phyloP scores from a whole-genome alignment of 2,329 filamentous ascomycete genomes.

The Diaporthe longicolla region DNA sequence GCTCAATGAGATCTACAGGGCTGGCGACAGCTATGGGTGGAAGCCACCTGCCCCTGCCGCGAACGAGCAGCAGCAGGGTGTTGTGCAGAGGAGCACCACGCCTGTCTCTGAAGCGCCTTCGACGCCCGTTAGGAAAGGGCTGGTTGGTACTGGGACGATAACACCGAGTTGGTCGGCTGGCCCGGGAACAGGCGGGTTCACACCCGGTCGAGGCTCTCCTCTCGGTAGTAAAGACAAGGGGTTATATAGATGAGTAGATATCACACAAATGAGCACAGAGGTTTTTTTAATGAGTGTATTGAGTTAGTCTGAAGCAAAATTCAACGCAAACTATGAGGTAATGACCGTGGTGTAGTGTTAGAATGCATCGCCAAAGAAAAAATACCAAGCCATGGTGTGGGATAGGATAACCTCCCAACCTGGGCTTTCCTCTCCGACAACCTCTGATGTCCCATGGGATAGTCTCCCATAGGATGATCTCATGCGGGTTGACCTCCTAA shows the following conservation, averaged over 20 bases:
- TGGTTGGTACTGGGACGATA: slow-evolving; percentile 22
- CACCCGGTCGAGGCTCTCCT: slow-evolving; percentile 33
- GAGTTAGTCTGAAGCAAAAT: neutral
- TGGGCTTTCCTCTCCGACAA: neutral
- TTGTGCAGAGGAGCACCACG: slow-evolving; percentile 21
- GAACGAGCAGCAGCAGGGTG: slow-evolving; percentile 1
- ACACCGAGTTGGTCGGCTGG: slow-evolving; percentile 37
- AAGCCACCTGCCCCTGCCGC: slow-evolving; percentile 34
- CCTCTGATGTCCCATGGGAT: neutral
- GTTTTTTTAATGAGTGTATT: slow-evolving; percentile 9
- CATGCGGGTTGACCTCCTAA: neutral
- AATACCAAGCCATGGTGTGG: neutral
- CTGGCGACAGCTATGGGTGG: slow-evolving; percentile 48
- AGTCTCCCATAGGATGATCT: neutral
- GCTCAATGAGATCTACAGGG: slow-evolving; percentile 86
- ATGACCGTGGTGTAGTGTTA: neutral
- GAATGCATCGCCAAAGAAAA: slow-evolving; percentile 14
- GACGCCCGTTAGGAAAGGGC: slow-evolving; percentile 38
- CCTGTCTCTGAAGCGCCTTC: slow-evolving; percentile 38
- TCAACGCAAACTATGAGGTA: neutral
- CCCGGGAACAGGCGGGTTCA: slow-evolving; percentile 31
- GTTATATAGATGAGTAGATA: neutral
- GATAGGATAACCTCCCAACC: neutral
- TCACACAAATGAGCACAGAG: slow-evolving; percentile 27
- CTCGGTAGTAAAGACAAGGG: neutral